Conservation (phyloP, 192 early-diverging fungal species). For the Coemansia sp. region DNA sequence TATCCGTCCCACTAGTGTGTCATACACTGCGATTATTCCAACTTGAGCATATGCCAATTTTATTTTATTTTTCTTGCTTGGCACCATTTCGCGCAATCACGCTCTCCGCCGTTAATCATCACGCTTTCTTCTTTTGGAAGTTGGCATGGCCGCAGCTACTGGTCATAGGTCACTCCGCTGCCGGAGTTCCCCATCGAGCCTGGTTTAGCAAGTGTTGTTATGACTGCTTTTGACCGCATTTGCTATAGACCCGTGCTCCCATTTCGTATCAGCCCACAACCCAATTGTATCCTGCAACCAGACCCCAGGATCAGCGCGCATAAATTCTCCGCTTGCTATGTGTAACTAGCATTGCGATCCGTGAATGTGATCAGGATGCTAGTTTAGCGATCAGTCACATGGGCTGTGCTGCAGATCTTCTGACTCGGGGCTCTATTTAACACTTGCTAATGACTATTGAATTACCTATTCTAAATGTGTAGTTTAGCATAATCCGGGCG, state of each 20-base stretch:
- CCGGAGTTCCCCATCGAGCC: background rate
- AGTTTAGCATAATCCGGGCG: conserved; percentile 53
- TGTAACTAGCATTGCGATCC: background rate
- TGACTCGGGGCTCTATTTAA: background rate
- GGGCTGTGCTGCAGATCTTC: background rate
- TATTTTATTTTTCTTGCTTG: background rate
- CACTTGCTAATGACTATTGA: conserved; percentile 1
- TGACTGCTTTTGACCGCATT: too few species aligned
- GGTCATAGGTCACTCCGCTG: background rate
- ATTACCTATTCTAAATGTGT: conserved; percentile 7
- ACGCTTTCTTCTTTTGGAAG: conserved; percentile 1
- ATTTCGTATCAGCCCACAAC: too few species aligned
- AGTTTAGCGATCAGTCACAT: conserved; percentile 3
- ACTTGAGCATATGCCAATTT: background rate
- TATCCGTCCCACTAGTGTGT: background rate
- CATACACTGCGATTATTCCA: background rate
- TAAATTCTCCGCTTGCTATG: background rate
- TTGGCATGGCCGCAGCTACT: background rate
- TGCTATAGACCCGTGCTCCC: too few species aligned
- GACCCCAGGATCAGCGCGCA: background rate
- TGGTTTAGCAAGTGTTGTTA: too few species aligned
- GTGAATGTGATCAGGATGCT: background rate
- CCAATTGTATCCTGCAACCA: background rate
- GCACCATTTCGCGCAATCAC: background rate
- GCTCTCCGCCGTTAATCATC: background rate